These are phyloP conservation scores for Micromonas pusilla DNA, from an alignment of 139 green algal genomes.

Conservation along the genomic window DNA sequence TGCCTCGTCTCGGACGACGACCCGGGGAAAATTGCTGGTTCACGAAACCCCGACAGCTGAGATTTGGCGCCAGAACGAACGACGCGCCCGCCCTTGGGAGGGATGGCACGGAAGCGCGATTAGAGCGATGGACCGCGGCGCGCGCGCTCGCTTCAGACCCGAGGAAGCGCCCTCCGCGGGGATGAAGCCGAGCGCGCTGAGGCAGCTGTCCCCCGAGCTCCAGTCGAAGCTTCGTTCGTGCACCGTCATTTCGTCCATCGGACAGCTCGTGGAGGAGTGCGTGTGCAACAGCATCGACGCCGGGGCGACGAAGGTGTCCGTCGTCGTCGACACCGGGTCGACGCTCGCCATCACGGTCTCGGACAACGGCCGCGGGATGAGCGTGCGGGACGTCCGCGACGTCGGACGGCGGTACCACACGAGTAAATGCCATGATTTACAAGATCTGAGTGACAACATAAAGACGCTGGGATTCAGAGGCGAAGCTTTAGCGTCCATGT, in stretches of 20 bases:
- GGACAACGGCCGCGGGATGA: constrained; percentile 49
- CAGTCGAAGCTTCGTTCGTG: constrained; percentile 23
- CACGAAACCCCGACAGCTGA: too few relatives aligned
- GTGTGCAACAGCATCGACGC: constrained; percentile 49
- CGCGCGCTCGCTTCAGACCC: too few relatives aligned
- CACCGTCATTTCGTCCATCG: constrained; percentile 19
- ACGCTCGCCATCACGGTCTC: constrained; percentile 33
- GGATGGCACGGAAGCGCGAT: too few relatives aligned
- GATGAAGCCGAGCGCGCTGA: background rate
- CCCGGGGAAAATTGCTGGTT: too few relatives aligned
- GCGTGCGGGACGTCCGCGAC: background rate
- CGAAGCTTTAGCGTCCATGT: constrained; percentile 45
- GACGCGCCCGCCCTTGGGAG: too few relatives aligned
- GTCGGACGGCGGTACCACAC: background rate
- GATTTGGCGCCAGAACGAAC: too few relatives aligned
- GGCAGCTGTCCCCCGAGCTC: background rate
- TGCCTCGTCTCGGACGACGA: too few relatives aligned
- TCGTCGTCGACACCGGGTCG: constrained; percentile 29
- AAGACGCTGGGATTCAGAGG: constrained; percentile 49
- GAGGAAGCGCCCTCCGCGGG: too few relatives aligned
- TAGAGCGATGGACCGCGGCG: too few relatives aligned
- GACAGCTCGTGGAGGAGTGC: constrained; percentile 40
- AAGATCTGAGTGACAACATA: background rate
- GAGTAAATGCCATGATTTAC: background rate
- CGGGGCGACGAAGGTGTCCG: constrained; percentile 30